Evolutionary conservation across 2,329 filamentous ascomycete species (phyloP).

Genomic region (Bertia moriformis): DNA sequence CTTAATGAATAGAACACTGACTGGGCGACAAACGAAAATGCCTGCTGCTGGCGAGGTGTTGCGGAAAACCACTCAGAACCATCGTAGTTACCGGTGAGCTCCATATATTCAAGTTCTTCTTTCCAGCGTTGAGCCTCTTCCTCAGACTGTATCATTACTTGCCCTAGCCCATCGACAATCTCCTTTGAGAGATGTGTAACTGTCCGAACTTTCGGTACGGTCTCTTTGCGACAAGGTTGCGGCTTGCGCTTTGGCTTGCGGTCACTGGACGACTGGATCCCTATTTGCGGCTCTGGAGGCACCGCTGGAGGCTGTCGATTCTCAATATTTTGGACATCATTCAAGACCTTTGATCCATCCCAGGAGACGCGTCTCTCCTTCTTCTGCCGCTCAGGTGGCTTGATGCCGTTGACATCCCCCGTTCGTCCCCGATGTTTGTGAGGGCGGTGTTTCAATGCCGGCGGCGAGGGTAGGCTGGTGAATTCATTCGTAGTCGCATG

Average conservation of each 20-base stretch:
- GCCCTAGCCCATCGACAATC: slow-evolving; percentile 18
- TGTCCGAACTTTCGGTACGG: not conserved
- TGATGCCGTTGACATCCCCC: slow-evolving; percentile 8
- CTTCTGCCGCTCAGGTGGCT: slow-evolving; percentile 9
- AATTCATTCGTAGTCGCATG: slow-evolving; percentile 12
- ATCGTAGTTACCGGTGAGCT: not conserved
- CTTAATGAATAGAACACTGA: slow-evolving; percentile 26
- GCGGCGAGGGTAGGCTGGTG: slow-evolving; percentile 17
- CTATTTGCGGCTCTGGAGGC: not conserved
- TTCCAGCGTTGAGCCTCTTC: slow-evolving; percentile 20
- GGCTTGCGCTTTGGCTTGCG: not conserved
- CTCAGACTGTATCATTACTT: slow-evolving; percentile 16
- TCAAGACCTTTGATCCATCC: slow-evolving; percentile 19
- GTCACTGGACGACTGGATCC: not conserved
- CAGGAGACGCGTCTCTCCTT: slow-evolving; percentile 18
- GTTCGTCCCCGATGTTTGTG: slow-evolving; percentile 18
- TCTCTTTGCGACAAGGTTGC: not conserved
- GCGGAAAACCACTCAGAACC: not conserved
- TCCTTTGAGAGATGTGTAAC: slow-evolving; percentile 14
- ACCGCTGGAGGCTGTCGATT: not conserved
- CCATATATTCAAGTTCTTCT: slow-evolving; percentile 12
- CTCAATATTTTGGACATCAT: slow-evolving; percentile 4
- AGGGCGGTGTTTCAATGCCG: slow-evolving; percentile 19
- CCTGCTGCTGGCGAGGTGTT: not conserved
- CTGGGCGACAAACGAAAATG: slow-evolving; percentile 21